phyloP scores from a whole-genome alignment of 805 yeast genomes.

The Clavispora santaluciae region DNA sequence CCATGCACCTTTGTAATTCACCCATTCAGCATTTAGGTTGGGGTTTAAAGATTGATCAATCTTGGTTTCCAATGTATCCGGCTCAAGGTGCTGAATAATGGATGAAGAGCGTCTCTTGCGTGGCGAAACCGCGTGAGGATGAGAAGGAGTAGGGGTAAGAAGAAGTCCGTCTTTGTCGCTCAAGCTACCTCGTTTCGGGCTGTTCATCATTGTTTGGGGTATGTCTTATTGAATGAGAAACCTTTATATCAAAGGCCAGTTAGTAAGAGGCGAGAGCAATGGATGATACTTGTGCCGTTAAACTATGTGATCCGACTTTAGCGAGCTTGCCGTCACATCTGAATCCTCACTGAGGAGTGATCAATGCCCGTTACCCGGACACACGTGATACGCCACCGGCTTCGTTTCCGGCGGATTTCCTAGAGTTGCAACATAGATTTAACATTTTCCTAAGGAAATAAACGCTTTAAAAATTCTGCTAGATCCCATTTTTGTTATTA shows the following conservation, averaged over 20 bases:
- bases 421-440: background rate
- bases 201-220: slow-evolving; percentile 5
- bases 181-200: slow-evolving; percentile 13
- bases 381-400: slow-evolving; percentile 1
- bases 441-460: no score
- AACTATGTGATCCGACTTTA: background rate
- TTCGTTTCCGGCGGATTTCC: background rate
- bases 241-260: background rate
- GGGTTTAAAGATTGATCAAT: slow-evolving; percentile 87
- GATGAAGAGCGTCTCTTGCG: slow-evolving; percentile 75
- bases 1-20: slow-evolving; percentile 96
- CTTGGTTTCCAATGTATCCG: slow-evolving; percentile 86
- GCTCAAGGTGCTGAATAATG: slow-evolving; percentile 84
- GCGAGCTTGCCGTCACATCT: slow-evolving; percentile 1
- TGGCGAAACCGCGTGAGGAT: slow-evolving; percentile 15
- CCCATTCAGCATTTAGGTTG: slow-evolving; percentile 94
- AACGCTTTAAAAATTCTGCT: no score
- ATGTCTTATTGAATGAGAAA: no score
- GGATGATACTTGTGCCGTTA: background rate
- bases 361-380: slow-evolving; percentile 1
- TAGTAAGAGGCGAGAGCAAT: background rate
- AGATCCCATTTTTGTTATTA: no score
- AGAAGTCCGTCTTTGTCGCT: slow-evolving; percentile 15
- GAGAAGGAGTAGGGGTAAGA: slow-evolving; percentile 18
- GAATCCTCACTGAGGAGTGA: slow-evolving; percentile 1